Evolutionary conservation across 768 basidiomycete species (phyloP), one percentile per base, ranked within the genome.

Genomic region (Leccinellum luteum): DNA sequence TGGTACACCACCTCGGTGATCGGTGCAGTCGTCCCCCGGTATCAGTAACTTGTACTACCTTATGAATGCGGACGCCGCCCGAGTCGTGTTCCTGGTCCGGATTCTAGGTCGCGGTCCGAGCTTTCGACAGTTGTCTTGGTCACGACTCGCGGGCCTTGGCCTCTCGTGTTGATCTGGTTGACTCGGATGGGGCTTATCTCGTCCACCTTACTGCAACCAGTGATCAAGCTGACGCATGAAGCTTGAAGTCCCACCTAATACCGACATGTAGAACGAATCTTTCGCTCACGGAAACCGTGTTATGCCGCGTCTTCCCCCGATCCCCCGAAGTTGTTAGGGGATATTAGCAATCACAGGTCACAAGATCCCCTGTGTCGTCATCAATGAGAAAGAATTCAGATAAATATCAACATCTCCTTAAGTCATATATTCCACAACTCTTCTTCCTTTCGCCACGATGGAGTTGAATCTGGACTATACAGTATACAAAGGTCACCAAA

Each of bases 401-500:
- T 48, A 48, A 48, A 65, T 51, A 23, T 1, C 52, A n/a, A 15
- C 14, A 1, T 21, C 1, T 2, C 25, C 6, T 12, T 17, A 10
- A 38, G 23, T 0, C 31, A 19, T 0, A 43, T 21, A 19, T 13
- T 1, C 1, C 38, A 25, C 17, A 23, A 17, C 44, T 23, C n/a
- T 45, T 23, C n/a, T 13, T 23, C 21, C 12, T 45, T 14, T 48
- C 32, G 52, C 12, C 54, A 48, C 49, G 41, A 64, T 59, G 64
- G 56, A 63, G 54, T 35, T 70, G 23, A 34, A 64, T 31, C 28
- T 73, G 3, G 54, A 72, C 34, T 67, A 69, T 55, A 70, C 66
- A 27, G 66, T 66, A 1, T 74, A 66, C 69, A 75, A 74, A 31
- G 73, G 74, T 3, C 60, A 66, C 19, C 12, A 12, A 12, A 52